Evolutionary conservation across 2,329 filamentous ascomycete species (phyloP).

Genomic region (Botrytis fabae): DNA sequence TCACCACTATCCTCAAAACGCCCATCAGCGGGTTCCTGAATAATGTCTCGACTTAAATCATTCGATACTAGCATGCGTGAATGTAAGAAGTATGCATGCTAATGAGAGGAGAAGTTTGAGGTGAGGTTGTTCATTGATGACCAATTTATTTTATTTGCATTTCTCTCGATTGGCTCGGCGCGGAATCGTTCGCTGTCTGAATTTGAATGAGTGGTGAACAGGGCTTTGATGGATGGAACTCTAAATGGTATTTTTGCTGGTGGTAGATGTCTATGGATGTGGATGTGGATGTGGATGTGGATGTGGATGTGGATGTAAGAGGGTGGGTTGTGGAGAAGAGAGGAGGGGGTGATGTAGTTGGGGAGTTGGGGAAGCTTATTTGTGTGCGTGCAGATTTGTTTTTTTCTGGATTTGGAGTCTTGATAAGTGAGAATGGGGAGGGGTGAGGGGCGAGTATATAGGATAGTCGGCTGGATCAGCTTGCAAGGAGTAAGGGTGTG

Average conservation of each 20-base stretch:
- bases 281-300: too few species aligned
- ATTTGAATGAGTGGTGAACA: not conserved
- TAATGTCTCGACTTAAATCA: not conserved
- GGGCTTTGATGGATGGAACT: not conserved
- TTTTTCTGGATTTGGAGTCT: not conserved
- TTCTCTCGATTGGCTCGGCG: not conserved
- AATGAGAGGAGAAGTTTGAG: not conserved
- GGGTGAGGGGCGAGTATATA: not conserved
- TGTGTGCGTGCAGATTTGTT: not conserved
- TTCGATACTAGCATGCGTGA: not conserved
- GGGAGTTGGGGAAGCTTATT: too few species aligned
- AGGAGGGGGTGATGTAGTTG: too few species aligned
- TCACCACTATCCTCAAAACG: not conserved
- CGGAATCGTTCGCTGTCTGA: not conserved
- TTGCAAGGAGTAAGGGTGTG: not conserved
- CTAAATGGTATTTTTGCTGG: not conserved
- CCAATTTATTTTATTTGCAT: too few species aligned
- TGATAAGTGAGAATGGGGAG: not conserved
- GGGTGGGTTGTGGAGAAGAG: not conserved
- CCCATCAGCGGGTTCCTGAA: not conserved
- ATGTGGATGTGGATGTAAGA: too few species aligned
- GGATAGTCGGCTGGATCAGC: not conserved
- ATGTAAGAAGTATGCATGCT: not conserved
- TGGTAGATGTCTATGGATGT: too few species aligned
- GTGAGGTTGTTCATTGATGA: too few species aligned